Evolutionary conservation across 495 filamentous ascomycete species (phyloP).

Genomic region (Durotheca rogersii): DNA sequence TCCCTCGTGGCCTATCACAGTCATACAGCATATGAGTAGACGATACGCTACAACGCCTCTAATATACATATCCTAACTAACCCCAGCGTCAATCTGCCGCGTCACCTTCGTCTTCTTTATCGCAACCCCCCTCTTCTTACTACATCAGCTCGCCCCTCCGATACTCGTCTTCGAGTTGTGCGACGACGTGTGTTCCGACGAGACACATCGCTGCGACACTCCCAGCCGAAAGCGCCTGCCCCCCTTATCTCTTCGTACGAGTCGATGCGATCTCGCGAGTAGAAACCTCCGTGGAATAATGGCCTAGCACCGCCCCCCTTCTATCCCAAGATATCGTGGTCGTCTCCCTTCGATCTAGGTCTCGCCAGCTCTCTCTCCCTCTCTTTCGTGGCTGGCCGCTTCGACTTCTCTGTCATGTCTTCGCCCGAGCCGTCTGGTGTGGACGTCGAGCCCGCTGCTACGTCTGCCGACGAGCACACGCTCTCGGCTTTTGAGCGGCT

Average conservation of each 20-base stretch:
- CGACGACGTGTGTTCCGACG: constrained; percentile 10
- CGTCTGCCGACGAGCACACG: constrained; percentile 18
- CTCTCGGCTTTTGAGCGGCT: constrained; percentile 45
- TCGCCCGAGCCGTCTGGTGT: constrained; percentile 6
- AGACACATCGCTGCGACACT: not conserved
- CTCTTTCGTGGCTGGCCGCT: too few species aligned
- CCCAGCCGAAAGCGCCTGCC: not conserved
- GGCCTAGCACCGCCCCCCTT: constrained; percentile 21
- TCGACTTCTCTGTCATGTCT: constrained; percentile 17
- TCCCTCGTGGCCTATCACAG: too few species aligned
- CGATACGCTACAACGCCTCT: constrained; percentile 1
- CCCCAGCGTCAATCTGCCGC: constrained; percentile 25
- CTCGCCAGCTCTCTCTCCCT: not conserved
- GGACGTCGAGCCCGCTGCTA: constrained; percentile 35
- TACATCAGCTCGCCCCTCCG: constrained; percentile 23
- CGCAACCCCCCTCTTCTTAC: constrained; percentile 9
- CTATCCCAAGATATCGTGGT: constrained; percentile 10
- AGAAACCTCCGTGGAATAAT: constrained; percentile 10
- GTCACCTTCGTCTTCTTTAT: constrained; percentile 20
- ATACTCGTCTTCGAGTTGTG: constrained; percentile 19
- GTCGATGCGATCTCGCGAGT: constrained; percentile 1
- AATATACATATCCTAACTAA: constrained; percentile 11
- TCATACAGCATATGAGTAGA: too few species aligned
- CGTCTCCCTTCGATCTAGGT: constrained; percentile 3
- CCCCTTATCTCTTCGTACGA: not conserved